Conservation (phyloP, 2,329 filamentous ascomycete species). For the Ophiosphaerella korrae region DNA sequence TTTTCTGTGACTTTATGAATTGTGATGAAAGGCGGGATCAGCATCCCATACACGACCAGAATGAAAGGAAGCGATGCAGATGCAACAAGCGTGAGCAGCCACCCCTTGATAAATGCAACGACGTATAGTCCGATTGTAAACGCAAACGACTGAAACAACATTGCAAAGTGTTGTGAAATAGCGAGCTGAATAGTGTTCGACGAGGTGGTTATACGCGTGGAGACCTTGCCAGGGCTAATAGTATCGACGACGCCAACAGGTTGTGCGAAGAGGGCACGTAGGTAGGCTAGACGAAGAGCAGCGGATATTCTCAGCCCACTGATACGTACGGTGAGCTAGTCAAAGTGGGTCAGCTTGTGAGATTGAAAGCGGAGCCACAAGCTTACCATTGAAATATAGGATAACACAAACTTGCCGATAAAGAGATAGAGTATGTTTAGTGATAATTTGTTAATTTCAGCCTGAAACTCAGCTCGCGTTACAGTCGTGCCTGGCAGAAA, state of each 20-base stretch:
- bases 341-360: neutral
- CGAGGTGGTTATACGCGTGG: constrained; percentile 58
- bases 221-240: constrained; percentile 56
- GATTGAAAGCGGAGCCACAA: neutral
- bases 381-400: constrained; percentile 42
- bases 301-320: constrained; percentile 58
- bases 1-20: constrained; percentile 41
- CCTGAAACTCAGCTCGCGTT: constrained; percentile 56
- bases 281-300: constrained; percentile 56
- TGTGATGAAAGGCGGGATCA: constrained; percentile 40
- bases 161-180: constrained; percentile 59
- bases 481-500: constrained; percentile 52
- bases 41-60: constrained; percentile 34
- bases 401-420: constrained; percentile 42
- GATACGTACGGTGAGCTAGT: constrained; percentile 55
- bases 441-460: constrained; percentile 50
- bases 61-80: constrained; percentile 52
- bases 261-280: constrained; percentile 56
- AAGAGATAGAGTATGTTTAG: constrained; percentile 44
- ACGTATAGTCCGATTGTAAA: constrained; percentile 45
- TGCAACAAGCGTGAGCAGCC: constrained; percentile 58
- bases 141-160: constrained; percentile 49
- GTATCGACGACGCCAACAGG: constrained; percentile 56
- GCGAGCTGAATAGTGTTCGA: constrained; percentile 60
- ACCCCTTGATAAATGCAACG: constrained; percentile 59